Base-by-base conservation (phyloP, 2,329 filamentous ascomycete species). In the Mycosphaerelloides madeirae region DNA sequence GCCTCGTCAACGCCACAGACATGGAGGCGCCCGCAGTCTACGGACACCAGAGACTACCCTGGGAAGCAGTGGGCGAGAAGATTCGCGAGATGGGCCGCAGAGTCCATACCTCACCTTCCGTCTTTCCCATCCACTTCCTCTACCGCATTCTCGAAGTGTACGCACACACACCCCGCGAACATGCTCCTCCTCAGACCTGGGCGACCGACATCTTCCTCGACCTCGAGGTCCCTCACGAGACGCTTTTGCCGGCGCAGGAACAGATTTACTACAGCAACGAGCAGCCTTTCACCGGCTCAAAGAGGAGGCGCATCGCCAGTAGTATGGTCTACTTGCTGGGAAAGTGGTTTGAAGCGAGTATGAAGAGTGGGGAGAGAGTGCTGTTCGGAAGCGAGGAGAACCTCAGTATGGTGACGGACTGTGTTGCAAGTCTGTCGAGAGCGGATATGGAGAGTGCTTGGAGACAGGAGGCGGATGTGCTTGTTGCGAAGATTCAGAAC, bases 1-100 rank as follows among this genome's bases (percentile, higher is more conserved):
- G 84, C 56, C 75, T 96, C 15, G 81, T 98, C 50, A 78, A 86
- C 46, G 77, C 83, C 52, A 80, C 82, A 5, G 64, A 73, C 49
- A 70, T 68, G 41, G 70, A 73, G 46, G 78, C 76, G 14, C 65
- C 71, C 2, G 66, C 70, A 0, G 29, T 49, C 6, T 52, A 52
- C 28, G 65, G 61, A 2, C 43, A 75, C 64, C 46, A 75, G 65
- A 25, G 31, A 3, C 18, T 29, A 5, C 31, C 79, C 32, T 91
- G 85, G 67, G 86, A 91, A 64, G 75, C 76, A 2, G 77, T 93
- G 3, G 76, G 83, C 3, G 70, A 78, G 39, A 74, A 75, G 47
- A 70, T 81, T n/a, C 74, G 77, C 49, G 70, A 70, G 31, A 68
- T 84, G 14, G 79, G 78, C 14, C 70, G 69, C 42, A 73, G 77